Evolutionary conservation across 176 grass and related monocot species (phyloP), one percentile per base, ranked within the genome.

Genomic region (Cocos nucifera): DNA sequence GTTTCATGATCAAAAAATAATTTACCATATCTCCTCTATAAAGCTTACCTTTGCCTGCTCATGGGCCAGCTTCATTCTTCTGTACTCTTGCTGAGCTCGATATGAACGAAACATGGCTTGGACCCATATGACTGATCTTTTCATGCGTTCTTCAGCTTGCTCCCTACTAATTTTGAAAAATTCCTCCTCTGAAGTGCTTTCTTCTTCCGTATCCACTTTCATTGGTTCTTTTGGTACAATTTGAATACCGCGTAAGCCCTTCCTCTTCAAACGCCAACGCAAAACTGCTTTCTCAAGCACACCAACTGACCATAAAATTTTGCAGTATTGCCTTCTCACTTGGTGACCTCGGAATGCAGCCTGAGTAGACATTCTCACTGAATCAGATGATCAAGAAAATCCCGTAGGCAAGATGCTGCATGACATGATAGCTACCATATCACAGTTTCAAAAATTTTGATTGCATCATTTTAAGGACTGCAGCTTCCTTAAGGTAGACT

Each of bases 261-360:
- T 84, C 79, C 73, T 85, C 76, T 98, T 98, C 59, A 85, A 76
- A 55, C 93, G 80, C 93, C 93, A 98, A 70, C 93, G 81, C 78
- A 98, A 66, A 56, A 98, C 85, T 53, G 84, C 93, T 78, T 98
- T 98, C 80, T 92, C 87, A 63, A 98, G 66, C 1, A 98, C 26
- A 48, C 93, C 93, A 50, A 98, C 93, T 6, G 93, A 98, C 93
- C 93, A 98, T 75, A 85, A 62, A 76, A 98, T 83, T 70, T 92
- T 92, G 50, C 58, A 24, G 81, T 89, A 98, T 27, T 88, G 84
- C 52, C 71, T 87, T 73, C 93, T 91, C 62, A 88, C 63, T 77
- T 75, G 87, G 61, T 88, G 87, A 29, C 93, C 87, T 59, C 93
- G 71, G 77, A 85, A 92, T 80, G 56, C 73, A 82, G 93, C 78